phyloP scores from a whole-genome alignment of 306 rosid genomes.

The Abrus precatorius region DNA sequence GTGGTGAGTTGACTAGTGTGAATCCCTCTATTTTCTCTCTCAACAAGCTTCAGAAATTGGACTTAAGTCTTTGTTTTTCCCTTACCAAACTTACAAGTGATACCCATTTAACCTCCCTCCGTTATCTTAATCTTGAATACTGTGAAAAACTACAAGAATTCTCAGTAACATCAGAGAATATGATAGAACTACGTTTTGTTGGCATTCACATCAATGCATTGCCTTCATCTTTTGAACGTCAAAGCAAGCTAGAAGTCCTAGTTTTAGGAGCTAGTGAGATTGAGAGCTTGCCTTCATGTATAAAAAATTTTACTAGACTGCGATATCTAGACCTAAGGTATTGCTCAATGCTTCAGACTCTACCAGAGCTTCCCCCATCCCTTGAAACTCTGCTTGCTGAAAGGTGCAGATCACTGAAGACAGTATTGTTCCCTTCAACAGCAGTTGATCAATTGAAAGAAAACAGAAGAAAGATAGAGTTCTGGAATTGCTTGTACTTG shows the following conservation, averaged over 20 bases:
- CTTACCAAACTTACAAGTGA: neutral
- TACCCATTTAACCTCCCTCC: neutral
- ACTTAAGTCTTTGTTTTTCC: neutral
- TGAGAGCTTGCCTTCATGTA: neutral
- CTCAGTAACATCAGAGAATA: no score
- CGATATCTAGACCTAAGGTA: neutral
- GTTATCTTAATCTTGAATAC: neutral
- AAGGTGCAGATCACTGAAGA: no score
- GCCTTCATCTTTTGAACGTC: neutral
- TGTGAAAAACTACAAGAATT: no score
- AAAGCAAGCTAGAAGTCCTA: neutral
- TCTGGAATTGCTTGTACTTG: no score
- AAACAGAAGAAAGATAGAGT: no score
- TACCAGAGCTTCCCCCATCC: no score
- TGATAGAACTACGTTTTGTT: no score
- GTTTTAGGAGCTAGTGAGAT: neutral
- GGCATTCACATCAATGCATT: neutral
- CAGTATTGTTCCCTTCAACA: no score
- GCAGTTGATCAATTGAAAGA: no score
- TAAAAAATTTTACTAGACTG: no score
- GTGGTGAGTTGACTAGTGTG: neutral
- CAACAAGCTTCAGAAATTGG: neutral
- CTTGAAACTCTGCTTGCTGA: no score
- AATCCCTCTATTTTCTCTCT: conserved; percentile 1
- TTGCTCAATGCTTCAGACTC: no score